phyloP scores from a whole-genome alignment of 768 basidiomycete genomes.

The Hirschioporus abietinus region DNA sequence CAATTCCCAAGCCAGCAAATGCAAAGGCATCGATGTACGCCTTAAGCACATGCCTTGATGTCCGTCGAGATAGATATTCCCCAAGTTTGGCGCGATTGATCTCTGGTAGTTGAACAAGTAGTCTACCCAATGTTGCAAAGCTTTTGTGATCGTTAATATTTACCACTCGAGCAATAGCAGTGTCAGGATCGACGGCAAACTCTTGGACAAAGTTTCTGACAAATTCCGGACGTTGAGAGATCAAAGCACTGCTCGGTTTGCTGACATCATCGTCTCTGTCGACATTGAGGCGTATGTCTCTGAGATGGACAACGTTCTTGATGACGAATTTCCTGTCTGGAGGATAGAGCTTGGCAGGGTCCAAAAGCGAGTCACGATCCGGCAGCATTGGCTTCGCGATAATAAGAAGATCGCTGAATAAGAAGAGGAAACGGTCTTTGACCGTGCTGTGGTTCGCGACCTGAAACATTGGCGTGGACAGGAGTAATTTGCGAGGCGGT shows the following conservation, averaged over 20 bases:
- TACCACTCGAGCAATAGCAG: constrained; percentile 68
- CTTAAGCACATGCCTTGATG: constrained; percentile 71
- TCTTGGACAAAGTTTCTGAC: constrained; percentile 71
- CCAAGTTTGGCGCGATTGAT: constrained; percentile 81
- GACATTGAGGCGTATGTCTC: constrained; percentile 59
- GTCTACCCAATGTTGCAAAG: constrained; percentile 64
- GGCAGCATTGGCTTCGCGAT: constrained; percentile 84
- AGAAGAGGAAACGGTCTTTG: constrained; percentile 93
- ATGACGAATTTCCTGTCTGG: constrained; percentile 77
- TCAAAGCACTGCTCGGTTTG: constrained; percentile 2
- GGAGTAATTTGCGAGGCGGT: constrained; percentile 79
- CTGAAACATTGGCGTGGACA: constrained; percentile 85
- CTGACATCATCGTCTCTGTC: constrained; percentile 50
- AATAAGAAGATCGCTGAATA: constrained; percentile 94
- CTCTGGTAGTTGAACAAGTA: constrained; percentile 79
- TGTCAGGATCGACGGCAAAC: constrained; percentile 77
- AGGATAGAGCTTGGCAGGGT: constrained; percentile 47
- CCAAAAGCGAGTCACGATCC: constrained; percentile 58
- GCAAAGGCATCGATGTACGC: constrained; percentile 87
- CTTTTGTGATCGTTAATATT: constrained; percentile 39
- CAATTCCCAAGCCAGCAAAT: constrained; percentile 76
- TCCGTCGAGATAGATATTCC: constrained; percentile 70
- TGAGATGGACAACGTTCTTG: constrained; percentile 83
- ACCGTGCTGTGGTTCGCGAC: constrained; percentile 91
- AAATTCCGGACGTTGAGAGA: constrained; percentile 17